A percentile compares a stretch with the other conserved stretches of the same genome.
phyloP scores from a whole-genome alignment of 2,329 filamentous ascomycete genomes.

The Cladophialophora exuberans region DNA sequence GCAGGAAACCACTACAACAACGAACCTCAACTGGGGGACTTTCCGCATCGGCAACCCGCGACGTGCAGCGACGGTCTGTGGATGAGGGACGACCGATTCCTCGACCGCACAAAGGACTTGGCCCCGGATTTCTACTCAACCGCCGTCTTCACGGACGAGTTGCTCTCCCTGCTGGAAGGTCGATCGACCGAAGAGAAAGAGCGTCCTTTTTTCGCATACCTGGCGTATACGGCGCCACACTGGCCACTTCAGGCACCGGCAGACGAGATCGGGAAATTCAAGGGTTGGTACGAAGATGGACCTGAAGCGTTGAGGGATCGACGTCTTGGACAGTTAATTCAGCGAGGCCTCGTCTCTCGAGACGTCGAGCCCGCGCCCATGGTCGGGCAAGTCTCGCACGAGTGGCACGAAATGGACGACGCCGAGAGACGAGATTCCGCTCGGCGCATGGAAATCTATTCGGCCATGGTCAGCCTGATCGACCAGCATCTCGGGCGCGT shows the following conservation, averaged over 20 bases:
- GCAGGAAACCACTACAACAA: slow-evolving; percentile 41
- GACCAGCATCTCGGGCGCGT: slow-evolving; percentile 39
- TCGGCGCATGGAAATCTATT: slow-evolving; percentile 40
- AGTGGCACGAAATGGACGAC: neutral
- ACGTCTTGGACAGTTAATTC: slow-evolving; percentile 59
- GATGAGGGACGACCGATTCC: neutral
- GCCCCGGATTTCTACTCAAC: slow-evolving; percentile 12
- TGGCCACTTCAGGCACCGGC: slow-evolving; percentile 65
- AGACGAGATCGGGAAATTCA: slow-evolving; percentile 60
- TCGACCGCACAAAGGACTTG: neutral
- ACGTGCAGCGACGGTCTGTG: neutral
- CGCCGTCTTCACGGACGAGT: slow-evolving; percentile 1
- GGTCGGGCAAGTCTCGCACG: neutral
- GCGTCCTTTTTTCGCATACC: slow-evolving; percentile 15
- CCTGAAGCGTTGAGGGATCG: slow-evolving; percentile 59
- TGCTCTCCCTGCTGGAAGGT: neutral
- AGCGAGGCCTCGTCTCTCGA: slow-evolving; percentile 57
- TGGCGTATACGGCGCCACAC: slow-evolving; percentile 64
- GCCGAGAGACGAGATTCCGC: slow-evolving; percentile 1
- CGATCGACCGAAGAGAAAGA: slow-evolving; percentile 19
- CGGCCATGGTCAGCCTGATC: slow-evolving; percentile 40
- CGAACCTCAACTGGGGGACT: slow-evolving; percentile 33
- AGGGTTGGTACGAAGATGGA: slow-evolving; percentile 63
- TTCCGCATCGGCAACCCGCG: neutral
- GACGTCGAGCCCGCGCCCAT: slow-evolving; percentile 47